Evolutionary conservation across 2,329 filamentous ascomycete genomes (phyloP).

Genomic region (Hypoxylon sp.): DNA sequence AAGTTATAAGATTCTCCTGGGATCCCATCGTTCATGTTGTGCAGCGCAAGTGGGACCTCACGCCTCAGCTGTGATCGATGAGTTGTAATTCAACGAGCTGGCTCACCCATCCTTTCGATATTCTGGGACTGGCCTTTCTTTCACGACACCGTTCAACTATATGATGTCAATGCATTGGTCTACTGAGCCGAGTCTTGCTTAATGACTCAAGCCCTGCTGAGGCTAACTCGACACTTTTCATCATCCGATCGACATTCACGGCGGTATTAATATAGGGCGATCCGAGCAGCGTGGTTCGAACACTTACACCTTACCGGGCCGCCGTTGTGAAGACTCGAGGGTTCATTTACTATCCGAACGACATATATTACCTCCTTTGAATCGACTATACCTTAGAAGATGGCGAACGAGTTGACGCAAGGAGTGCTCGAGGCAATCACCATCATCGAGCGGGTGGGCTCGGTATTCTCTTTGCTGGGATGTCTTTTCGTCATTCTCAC

Average conservation of each 20-base stretch:
- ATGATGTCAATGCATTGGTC: slow-evolving; percentile 20
- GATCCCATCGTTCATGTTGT: slow-evolving; percentile 20
- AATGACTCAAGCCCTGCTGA: slow-evolving; percentile 12
- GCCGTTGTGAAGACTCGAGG: slow-evolving; percentile 6
- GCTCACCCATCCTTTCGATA: slow-evolving; percentile 19
- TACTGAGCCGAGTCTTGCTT: slow-evolving; percentile 12
- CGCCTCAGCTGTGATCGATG: slow-evolving; percentile 21
- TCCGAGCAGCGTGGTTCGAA: slow-evolving; percentile 1
- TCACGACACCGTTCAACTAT: slow-evolving; percentile 2
- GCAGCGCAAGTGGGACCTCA: slow-evolving; percentile 23
- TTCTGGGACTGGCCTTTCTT: not conserved
- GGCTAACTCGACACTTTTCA: slow-evolving; percentile 4
- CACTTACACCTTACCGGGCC: slow-evolving; percentile 4
- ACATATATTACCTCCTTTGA: slow-evolving; percentile 6
- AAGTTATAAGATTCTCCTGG: slow-evolving; percentile 34
- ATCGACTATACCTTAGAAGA: slow-evolving; percentile 14
- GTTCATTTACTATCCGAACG: slow-evolving; percentile 1
- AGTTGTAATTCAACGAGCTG: slow-evolving; percentile 22
- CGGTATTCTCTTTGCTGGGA: slow-evolving; percentile 78
- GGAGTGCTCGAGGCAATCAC: slow-evolving; percentile 69
- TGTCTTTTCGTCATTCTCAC: slow-evolving; percentile 80
- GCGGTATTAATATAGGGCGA: slow-evolving; percentile 10
- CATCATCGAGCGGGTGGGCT: slow-evolving; percentile 77
- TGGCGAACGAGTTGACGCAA: slow-evolving; percentile 34
- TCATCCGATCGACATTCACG: slow-evolving; percentile 4